Conservation (phyloP, 1,284 basidiomycete genomes). For the Amylostereum areolatum region DNA sequence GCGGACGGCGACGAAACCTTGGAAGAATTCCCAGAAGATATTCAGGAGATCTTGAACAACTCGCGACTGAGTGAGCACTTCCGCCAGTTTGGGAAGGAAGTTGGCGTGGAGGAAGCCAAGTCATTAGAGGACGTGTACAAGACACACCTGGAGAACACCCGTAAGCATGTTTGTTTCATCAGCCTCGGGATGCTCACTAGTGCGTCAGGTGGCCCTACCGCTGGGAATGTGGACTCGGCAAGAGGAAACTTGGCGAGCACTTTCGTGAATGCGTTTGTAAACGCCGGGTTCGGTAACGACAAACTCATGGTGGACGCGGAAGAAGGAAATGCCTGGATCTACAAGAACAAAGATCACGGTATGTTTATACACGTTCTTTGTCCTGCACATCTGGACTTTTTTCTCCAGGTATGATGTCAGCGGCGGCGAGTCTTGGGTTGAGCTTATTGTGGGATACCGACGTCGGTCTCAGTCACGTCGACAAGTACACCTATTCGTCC, state of each 20-base stretch:
- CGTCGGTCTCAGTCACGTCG: slow-evolving; percentile 88
- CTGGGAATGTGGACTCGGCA: slow-evolving; percentile 86
- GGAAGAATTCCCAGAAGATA: slow-evolving; percentile 75
- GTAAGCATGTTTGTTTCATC: slow-evolving; percentile 34
- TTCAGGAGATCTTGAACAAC: slow-evolving; percentile 83
- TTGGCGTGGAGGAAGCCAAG: slow-evolving; percentile 88
- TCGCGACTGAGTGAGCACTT: slow-evolving; percentile 81
- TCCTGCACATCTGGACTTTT: no score
- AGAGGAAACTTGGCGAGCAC: slow-evolving; percentile 93
- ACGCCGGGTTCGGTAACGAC: slow-evolving; percentile 98
- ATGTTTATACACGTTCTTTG: slow-evolving; percentile 13
- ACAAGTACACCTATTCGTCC: slow-evolving; percentile 96
- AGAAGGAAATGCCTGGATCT: slow-evolving; percentile 97
- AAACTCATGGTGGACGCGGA: slow-evolving; percentile 96
- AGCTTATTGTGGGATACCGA: slow-evolving; percentile 97
- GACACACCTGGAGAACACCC: slow-evolving; percentile 86
- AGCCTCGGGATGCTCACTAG: neutral
- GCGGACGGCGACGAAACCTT: slow-evolving; percentile 49
- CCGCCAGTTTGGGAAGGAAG: slow-evolving; percentile 90
- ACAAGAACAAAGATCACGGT: slow-evolving; percentile 99
- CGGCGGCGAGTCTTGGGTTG: slow-evolving; percentile 90
- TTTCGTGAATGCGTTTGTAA: slow-evolving; percentile 99
- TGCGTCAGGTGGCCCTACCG: slow-evolving; percentile 48
- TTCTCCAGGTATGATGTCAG: slow-evolving; percentile 85
- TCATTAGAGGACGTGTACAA: slow-evolving; percentile 98